These are phyloP conservation scores for Trichoderma semiorbis DNA, from an alignment of 2,329 filamentous ascomycete species.

Conservation along the genomic window DNA sequence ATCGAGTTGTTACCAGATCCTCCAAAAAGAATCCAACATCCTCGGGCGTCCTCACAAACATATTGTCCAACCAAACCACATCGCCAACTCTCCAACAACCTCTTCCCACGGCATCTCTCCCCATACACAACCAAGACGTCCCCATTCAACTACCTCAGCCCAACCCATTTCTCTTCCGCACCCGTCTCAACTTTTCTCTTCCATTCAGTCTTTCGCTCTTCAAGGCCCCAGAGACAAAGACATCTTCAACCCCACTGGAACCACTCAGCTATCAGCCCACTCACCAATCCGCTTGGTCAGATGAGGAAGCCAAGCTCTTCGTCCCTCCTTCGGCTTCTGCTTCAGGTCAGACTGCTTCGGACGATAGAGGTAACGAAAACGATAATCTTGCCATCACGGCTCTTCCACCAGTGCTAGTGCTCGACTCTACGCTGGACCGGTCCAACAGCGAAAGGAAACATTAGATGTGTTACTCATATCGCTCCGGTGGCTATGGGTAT, in stretches of 20 bases:
- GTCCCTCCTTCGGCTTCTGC: neutral
- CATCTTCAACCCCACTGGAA: slow-evolving; percentile 23
- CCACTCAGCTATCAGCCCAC: slow-evolving; percentile 1
- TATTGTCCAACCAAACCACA: neutral
- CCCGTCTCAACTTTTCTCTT: slow-evolving; percentile 28
- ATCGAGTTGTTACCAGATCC: neutral
- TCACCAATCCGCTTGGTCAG: neutral
- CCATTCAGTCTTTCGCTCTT: slow-evolving; percentile 25
- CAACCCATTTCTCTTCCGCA: slow-evolving; percentile 37
- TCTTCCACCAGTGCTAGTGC: neutral
- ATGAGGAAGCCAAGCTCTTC: slow-evolving; percentile 3
- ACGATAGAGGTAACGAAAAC: neutral
- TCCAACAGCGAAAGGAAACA: neutral
- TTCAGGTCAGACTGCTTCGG: neutral
- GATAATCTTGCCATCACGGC: neutral
- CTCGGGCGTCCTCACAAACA: slow-evolving; percentile 16
- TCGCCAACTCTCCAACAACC: neutral
- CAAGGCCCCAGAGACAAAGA: neutral
- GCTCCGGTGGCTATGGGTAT: neutral
- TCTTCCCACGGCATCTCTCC: neutral
- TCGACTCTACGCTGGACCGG: neutral
- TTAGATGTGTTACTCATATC: neutral
- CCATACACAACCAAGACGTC: slow-evolving; percentile 9
- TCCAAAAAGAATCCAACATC: slow-evolving; percentile 1
- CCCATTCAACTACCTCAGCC: slow-evolving; percentile 21